phyloP scores from a whole-genome alignment of 179 eudicot genomes.

The Monotropa hypopitys region DNA sequence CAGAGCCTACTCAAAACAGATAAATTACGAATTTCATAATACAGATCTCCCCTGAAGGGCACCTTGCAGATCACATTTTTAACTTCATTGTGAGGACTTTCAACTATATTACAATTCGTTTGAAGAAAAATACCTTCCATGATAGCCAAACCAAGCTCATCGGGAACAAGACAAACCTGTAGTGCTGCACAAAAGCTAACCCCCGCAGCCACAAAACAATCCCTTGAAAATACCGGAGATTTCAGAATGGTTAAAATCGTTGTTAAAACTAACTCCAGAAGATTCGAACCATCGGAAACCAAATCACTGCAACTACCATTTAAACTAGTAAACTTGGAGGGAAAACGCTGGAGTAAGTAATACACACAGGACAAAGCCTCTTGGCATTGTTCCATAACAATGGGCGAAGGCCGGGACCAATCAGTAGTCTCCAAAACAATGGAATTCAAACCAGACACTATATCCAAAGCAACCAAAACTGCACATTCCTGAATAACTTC shows the following conservation, averaged over 20 bases:
- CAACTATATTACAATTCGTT: constrained; percentile 18
- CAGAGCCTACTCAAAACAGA: constrained; percentile 67
- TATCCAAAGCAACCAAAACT: constrained; percentile 51
- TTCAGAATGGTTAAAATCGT: constrained; percentile 42
- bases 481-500: constrained; percentile 71
- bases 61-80: constrained; percentile 28
- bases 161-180: constrained; percentile 53
- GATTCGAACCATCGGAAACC: constrained; percentile 5
- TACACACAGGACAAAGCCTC: constrained; percentile 85
- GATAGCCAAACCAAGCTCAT: constrained; percentile 58
- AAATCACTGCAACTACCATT: constrained; percentile 3
- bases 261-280: constrained; percentile 32
- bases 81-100: constrained; percentile 14
- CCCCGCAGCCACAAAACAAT: constrained; percentile 88
- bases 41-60: constrained; percentile 48
- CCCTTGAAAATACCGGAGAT: constrained; percentile 68
- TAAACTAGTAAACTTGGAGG: constrained; percentile 30
- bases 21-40: constrained; percentile 34
- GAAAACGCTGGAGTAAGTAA: constrained; percentile 80
- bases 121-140: constrained; percentile 46
- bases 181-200: constrained; percentile 89
- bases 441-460: constrained; percentile 42
- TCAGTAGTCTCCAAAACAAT: constrained; percentile 47
- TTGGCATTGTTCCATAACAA: constrained; percentile 93
- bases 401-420: constrained; percentile 61